phyloP scores from a whole-genome alignment of 805 yeast genomes.

The Lipomyces yamadae region DNA sequence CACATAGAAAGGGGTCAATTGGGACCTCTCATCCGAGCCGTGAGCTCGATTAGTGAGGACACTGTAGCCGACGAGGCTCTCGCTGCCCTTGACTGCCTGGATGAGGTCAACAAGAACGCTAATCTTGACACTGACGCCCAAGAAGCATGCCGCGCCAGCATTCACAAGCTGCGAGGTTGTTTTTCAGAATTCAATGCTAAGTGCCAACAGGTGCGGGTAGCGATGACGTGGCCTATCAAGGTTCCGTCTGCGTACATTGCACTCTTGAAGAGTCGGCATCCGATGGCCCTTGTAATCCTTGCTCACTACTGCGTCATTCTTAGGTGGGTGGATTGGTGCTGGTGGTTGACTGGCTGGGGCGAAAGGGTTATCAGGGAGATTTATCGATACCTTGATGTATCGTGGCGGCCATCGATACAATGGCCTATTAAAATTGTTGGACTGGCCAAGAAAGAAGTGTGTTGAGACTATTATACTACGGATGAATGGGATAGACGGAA shows the following conservation, averaged over 20 bases:
- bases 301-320: constrained; percentile 6
- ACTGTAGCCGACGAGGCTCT: background rate
- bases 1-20: background rate
- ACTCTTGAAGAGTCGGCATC: constrained; percentile 2
- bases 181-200: background rate
- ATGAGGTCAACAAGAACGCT: background rate
- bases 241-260: background rate
- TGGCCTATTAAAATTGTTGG: background rate
- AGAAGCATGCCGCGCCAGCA: background rate
- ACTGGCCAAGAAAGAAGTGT: background rate
- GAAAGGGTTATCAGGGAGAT: background rate
- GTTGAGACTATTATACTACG: background rate
- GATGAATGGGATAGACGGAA: background rate
- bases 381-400: background rate
- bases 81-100: background rate
- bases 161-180: background rate
- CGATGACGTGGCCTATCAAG: background rate
- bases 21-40: background rate
- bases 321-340: background rate
- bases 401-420: background rate
- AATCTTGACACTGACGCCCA: background rate
- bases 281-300: constrained; percentile 7
- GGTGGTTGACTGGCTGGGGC: constrained; percentile 4
- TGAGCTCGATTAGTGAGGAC: background rate
- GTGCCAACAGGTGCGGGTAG: background rate